Conservation (phyloP, 2,329 filamentous ascomycete genomes). For the Aspergillus fructus region DNA sequence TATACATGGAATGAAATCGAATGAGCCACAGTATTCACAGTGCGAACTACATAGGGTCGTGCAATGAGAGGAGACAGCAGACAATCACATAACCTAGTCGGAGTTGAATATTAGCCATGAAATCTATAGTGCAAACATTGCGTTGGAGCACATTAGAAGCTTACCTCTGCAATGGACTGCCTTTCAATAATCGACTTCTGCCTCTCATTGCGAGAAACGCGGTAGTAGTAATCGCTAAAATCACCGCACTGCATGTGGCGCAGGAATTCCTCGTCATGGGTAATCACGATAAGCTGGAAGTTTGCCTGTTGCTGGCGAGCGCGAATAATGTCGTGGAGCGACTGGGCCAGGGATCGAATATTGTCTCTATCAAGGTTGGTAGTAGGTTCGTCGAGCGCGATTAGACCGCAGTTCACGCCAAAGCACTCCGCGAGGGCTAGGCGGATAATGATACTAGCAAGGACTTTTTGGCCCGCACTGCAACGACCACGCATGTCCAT, state of each 20-base stretch:
- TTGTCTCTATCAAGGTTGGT: constrained; percentile 96
- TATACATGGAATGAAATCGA: neutral
- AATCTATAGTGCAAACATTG: neutral
- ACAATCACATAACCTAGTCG: constrained; percentile 1
- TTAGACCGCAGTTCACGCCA: constrained; percentile 90
- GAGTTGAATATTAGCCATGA: neutral
- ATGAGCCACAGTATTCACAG: neutral
- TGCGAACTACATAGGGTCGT: neutral
- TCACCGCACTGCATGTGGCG: constrained; percentile 91
- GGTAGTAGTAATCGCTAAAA: constrained; percentile 89
- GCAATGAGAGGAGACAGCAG: neutral
- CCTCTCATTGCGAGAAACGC: constrained; percentile 75
- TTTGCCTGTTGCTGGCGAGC: constrained; percentile 81
- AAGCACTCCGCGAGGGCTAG: constrained; percentile 95
- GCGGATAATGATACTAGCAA: constrained; percentile 96
- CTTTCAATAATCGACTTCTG: constrained; percentile 86
- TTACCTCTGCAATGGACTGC: constrained; percentile 53
- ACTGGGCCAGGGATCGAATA: constrained; percentile 82
- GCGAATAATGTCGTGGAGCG: constrained; percentile 83
- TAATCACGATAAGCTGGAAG: constrained; percentile 98
- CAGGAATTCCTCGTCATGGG: constrained; percentile 96
- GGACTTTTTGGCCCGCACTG: constrained; percentile 92
- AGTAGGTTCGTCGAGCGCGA: constrained; percentile 95
- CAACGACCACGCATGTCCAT: constrained; percentile 99
- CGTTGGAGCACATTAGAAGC: neutral